Percentiles rank a stretch among this genome's conserved stretches.
Evolutionary conservation across 768 basidiomycete species (phyloP).

Genomic region (Suillus hirtellus): DNA sequence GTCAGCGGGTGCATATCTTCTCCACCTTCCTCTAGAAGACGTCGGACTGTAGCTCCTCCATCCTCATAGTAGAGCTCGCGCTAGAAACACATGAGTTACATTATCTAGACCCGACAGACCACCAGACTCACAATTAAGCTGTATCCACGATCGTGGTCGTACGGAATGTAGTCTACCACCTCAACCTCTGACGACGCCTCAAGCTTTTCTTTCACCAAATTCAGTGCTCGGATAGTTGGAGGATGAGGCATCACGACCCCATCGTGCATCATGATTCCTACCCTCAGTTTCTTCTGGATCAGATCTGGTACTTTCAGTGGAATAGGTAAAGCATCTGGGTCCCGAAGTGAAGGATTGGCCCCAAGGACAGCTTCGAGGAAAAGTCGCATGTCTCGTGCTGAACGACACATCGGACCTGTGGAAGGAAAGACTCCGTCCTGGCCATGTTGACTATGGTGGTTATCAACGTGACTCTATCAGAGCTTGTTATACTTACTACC

Average conservation of each 20-base stretch:
- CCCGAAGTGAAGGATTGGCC: conserved; percentile 41
- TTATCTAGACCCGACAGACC: background rate
- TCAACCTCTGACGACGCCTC: conserved; percentile 33
- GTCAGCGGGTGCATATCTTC: conserved; percentile 38
- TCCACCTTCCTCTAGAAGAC: conserved; percentile 27
- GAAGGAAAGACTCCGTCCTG: conserved; percentile 17
- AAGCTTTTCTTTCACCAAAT: conserved; percentile 37
- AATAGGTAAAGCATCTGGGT: conserved; percentile 37
- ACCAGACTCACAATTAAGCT: conserved; percentile 33
- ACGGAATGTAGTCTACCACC: conserved; percentile 38
- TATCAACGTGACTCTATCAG: conserved; percentile 16
- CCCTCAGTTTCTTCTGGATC: conserved; percentile 30
- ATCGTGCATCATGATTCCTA: conserved; percentile 39
- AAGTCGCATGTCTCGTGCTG: conserved; percentile 27
- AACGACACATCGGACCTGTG: conserved; percentile 29
- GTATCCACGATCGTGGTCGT: conserved; percentile 35
- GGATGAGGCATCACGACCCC: conserved; percentile 40
- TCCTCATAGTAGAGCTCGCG: conserved; percentile 40
- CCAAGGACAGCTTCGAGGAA: conserved; percentile 25
- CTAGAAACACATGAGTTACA: conserved; percentile 19
- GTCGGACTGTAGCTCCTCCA: conserved; percentile 32
- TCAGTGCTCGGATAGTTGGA: conserved; percentile 42
- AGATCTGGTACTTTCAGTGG: conserved; percentile 26
- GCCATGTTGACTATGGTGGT: conserved; percentile 26
- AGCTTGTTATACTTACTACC: conserved; percentile 21